Evolutionary conservation across 2,329 filamentous ascomycete genomes (phyloP), one percentile per base, ranked within the genome.

Genomic region (Penicillium paneum): DNA sequence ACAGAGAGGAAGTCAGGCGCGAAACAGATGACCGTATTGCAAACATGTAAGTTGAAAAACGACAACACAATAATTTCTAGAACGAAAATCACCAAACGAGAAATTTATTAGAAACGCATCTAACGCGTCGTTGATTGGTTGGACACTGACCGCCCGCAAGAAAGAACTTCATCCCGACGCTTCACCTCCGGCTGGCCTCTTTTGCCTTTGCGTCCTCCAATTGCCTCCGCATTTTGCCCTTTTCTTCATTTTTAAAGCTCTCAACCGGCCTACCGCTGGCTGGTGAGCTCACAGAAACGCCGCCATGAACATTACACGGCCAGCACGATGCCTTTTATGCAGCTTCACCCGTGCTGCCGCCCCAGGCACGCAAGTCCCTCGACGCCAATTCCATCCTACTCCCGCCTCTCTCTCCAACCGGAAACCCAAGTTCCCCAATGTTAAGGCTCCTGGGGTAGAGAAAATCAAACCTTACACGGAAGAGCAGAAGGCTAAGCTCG

Each of bases 401-500:
- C 69, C 73, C 40, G 50, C 72, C 41, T 69, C 67, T 46, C 71
- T 74, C 55, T 63, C 61, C 47, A 66, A 73, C 64, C 68, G 66
- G 54, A 73, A 73, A 64, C 69, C 76, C 17, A 73, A 71, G 53
- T 68, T 73, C 55, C 64, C 71, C 35, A 76, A 68, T 59, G 64
- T 74, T 47, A 74, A 75, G 59, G 68, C 67, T 29, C 59, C 68
- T 3, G 65, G 72, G 13, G 60, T 60, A 8, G 59, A 63, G 19
- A 57, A 74, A 44, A 70, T 71, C 60, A 80, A 84, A 59, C 78
- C 82, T 13, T 94, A 91, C 76, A 85, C 84, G 13, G 74, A 80
- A 38, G 80, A 85, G 60, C 86, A 94, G 68, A 82, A 84, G 67
- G 79, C 80, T 56, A 67, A 75, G 19, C 79, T 96, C 54, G 74